phyloP scores from a whole-genome alignment of 495 filamentous ascomycete genomes.

The Penicillium simplicissimum region DNA sequence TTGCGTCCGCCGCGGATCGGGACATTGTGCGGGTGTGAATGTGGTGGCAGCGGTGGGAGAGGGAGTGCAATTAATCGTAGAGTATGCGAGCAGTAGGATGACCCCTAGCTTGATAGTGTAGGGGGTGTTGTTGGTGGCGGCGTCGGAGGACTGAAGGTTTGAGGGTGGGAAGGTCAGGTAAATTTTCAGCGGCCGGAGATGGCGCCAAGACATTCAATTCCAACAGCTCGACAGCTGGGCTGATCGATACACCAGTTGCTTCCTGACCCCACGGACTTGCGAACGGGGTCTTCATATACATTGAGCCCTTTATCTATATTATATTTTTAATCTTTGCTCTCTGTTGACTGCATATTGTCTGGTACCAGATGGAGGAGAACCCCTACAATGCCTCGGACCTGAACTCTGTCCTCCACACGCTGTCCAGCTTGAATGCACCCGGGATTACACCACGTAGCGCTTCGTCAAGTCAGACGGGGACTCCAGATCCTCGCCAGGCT shows the following conservation, averaged over 20 bases:
- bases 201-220: constrained; percentile 27
- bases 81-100: background rate
- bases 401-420: constrained; percentile 54
- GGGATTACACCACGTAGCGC: constrained; percentile 13
- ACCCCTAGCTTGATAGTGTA: constrained; percentile 16
- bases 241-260: constrained; percentile 4
- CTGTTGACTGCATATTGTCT: background rate
- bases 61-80: constrained; percentile 7
- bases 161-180: constrained; percentile 28
- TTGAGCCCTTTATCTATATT: background rate
- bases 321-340: background rate
- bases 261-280: background rate
- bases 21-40: constrained; percentile 53
- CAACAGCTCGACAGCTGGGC: constrained; percentile 19
- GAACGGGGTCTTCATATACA: background rate
- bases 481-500: background rate
- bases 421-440: constrained; percentile 36
- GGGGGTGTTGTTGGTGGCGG: constrained; percentile 20
- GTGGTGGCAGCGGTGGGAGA: constrained; percentile 4
- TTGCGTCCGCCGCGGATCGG: constrained; percentile 89
- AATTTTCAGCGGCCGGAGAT: constrained; percentile 41
- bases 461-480: constrained; percentile 1
- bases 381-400: constrained; percentile 48
- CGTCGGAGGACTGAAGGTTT: constrained; percentile 14
- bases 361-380: constrained; percentile 33